Conservation (phyloP, 1,284 basidiomycete genomes). For the Mixia osmundae region DNA sequence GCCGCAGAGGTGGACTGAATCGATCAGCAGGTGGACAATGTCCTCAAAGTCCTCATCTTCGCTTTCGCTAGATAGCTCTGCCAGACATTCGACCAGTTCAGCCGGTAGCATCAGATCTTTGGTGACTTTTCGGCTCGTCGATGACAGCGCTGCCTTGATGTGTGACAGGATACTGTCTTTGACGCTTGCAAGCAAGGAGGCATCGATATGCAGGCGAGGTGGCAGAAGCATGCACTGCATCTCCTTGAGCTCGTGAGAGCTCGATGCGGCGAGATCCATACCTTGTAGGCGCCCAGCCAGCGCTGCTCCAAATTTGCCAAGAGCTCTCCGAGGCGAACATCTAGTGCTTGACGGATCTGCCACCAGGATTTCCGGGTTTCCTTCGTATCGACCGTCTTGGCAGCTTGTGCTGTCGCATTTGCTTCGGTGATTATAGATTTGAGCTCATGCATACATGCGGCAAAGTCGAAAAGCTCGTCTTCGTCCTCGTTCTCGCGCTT, state of each 20-base stretch:
- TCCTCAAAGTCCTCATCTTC: conserved; percentile 89
- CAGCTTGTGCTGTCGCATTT: conserved; percentile 49
- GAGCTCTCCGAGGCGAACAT: conserved; percentile 47
- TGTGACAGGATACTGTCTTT: conserved; percentile 43
- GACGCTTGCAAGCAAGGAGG: conserved; percentile 24
- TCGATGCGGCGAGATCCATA: conserved; percentile 21
- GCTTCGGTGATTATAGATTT: conserved; percentile 50
- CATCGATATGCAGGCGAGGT: conserved; percentile 28
- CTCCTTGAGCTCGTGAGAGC: conserved; percentile 1
- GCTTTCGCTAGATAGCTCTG: conserved; percentile 51
- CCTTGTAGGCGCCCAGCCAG: conserved; percentile 96
- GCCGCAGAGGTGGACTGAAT: conserved; percentile 80
- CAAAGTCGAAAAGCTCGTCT: conserved; percentile 48
- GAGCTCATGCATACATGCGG: conserved; percentile 48
- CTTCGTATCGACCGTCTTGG: conserved; percentile 42
- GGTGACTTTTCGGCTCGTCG: conserved; percentile 35
- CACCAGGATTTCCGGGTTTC: conserved; percentile 60
- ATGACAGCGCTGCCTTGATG: conserved; percentile 40
- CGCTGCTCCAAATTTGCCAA: conserved; percentile 73
- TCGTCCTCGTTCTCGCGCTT: conserved; percentile 49
- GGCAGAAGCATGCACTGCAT: conserved; percentile 31
- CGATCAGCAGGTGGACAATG: conserved; percentile 75
- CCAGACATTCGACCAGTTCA: conserved; percentile 57
- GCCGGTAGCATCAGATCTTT: conserved; percentile 36
- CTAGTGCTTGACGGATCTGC: conserved; percentile 49